These are phyloP conservation scores for Backusella westeae DNA, from an alignment of 192 early-diverging fungal genomes.

Conservation along the genomic window DNA sequence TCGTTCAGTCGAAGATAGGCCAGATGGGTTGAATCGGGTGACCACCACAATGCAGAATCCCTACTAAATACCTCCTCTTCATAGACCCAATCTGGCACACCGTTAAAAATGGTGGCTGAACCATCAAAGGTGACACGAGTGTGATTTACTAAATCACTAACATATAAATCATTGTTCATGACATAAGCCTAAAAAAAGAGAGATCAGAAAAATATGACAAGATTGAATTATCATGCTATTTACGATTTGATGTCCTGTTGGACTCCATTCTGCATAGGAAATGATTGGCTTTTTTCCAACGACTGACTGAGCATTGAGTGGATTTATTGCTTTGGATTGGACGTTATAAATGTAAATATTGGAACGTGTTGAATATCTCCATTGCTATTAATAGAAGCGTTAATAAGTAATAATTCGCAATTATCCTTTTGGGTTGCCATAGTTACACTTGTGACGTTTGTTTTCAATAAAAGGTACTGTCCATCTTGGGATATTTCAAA, in stretches of 20 bases:
- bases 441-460: constrained; percentile 57
- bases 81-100: constrained; percentile 98
- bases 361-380: constrained; percentile 82
- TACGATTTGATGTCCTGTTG: constrained; percentile 59
- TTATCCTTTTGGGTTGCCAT: background rate
- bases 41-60: constrained; percentile 83
- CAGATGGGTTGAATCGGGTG: constrained; percentile 71
- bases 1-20: constrained; percentile 90
- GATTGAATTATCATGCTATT: background rate
- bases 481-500: constrained; percentile 77
- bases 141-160: constrained; percentile 68
- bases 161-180: constrained; percentile 83
- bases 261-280: constrained; percentile 76
- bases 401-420: background rate
- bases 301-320: constrained; percentile 48
- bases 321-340: constrained; percentile 49
- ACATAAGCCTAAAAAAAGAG: constrained; percentile 63
- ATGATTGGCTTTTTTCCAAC: constrained; percentile 49
- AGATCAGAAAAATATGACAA: background rate
- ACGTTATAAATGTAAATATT: constrained; percentile 80
- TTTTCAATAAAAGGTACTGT: constrained; percentile 73
- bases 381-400: constrained; percentile 45
- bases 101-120: constrained; percentile 79
- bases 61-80: constrained; percentile 84
- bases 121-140: constrained; percentile 85